Evolutionary conservation across 495 filamentous ascomycete species (phyloP), one percentile per base, ranked within the genome.

Genomic region (Darksidea phi): DNA sequence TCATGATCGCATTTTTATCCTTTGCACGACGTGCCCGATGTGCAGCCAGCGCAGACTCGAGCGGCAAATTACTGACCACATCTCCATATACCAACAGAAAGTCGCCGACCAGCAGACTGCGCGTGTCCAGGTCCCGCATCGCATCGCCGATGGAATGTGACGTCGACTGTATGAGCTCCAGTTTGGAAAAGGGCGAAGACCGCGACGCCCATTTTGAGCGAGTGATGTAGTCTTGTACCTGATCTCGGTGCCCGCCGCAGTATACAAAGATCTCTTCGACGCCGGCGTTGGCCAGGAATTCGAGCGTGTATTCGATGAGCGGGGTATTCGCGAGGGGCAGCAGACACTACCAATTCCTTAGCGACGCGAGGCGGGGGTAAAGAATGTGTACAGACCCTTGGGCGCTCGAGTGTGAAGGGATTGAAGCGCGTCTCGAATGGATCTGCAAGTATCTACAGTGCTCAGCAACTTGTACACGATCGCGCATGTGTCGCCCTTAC

Each of bases 1-100:
- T 99, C 95, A 99, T 99, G 75, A 96, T 97, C 13, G 93, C 90
- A 71, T 96, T 91, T 70, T 94, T 93, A 75, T 95, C 89, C 50
- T 83, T 82, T 70, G 85, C 84, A 42, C 94, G 86, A 32, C 94
- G 87, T 48, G 86, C 84, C 53, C 89, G 84, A 72, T 99, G 94
- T 37, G 81, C 83, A 5, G 84, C 79, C 47, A 99, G 75, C n/a
- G 86, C 88, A 45, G 76, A 79, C 64, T 91, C 90, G 21, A 99
- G 86, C 8, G 86, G 82, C 47, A 97, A 72, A 68, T 97, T 99
- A 63, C 90, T 86, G 66, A 99, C 85, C n/a, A 97, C 80, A 72
- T 99, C 94, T 41, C 93, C 94, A 71, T 93, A 91, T 23, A 97
- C 88, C 23, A 95, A 75, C 59, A 99, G 75, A 72, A 99, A 97